Percentiles rank a stretch among this genome's conserved stretches.
These are phyloP conservation scores for Fusarium zealandicum DNA, from an alignment of 2,329 filamentous ascomycete species.

Conservation along the genomic window DNA sequence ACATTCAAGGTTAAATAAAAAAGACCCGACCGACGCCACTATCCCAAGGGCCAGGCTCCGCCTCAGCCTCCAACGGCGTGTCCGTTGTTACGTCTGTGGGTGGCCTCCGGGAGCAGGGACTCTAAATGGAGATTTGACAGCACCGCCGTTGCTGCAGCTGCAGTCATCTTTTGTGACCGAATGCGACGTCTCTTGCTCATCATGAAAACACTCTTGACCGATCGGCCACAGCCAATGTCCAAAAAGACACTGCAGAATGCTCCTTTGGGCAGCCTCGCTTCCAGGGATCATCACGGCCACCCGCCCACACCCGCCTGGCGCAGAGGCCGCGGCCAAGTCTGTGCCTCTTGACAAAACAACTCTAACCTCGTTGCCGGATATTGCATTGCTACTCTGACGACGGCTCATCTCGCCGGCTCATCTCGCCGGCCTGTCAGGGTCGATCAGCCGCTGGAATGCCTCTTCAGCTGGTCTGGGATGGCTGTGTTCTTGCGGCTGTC, in stretches of 20 bases:
- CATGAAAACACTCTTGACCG: not conserved
- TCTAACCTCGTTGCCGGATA: slow-evolving; percentile 7
- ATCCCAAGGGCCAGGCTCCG: not conserved
- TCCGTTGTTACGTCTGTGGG: not conserved
- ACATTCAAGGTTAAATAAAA: not conserved
- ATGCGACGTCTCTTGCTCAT: not conserved
- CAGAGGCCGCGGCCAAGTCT: not conserved
- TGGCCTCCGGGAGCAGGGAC: too few relatives aligned
- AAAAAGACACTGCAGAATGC: not conserved
- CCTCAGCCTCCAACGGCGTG: slow-evolving; percentile 5
- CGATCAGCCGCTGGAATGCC: too few relatives aligned
- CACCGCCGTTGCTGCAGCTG: too few relatives aligned
- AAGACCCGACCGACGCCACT: not conserved
- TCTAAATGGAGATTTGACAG: too few relatives aligned
- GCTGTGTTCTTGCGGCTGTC: too few relatives aligned
- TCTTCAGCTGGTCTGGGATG: too few relatives aligned
- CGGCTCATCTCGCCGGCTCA: too few relatives aligned
- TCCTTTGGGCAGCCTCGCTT: slow-evolving; percentile 5
- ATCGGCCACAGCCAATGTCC: slow-evolving; percentile 5
- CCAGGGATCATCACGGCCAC: not conserved
- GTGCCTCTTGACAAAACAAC: slow-evolving; percentile 8
- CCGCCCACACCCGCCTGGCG: not conserved
- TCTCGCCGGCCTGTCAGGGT: too few relatives aligned
- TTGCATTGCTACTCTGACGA: too few relatives aligned
- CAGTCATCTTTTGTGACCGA: not conserved